phyloP scores from a whole-genome alignment of 2,329 filamentous ascomycete species.

The Alternaria sp. region DNA sequence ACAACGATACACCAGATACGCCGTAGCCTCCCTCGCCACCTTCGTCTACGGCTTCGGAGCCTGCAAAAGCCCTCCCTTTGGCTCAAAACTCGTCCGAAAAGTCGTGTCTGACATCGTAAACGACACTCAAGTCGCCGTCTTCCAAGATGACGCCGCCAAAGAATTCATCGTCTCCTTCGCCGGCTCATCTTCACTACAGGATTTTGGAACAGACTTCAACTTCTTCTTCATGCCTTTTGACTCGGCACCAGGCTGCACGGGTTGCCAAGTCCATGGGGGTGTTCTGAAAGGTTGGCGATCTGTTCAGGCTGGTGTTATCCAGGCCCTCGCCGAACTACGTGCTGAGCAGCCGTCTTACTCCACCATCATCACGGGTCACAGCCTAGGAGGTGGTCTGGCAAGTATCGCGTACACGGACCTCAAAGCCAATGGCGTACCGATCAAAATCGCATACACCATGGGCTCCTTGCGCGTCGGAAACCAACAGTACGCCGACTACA shows the following conservation, averaged over 20 bases:
- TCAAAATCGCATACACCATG: constrained; percentile 21
- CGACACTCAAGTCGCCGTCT: constrained; percentile 21
- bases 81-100: constrained; percentile 14
- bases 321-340: constrained; percentile 53
- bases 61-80: constrained; percentile 19
- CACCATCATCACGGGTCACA: constrained; percentile 68
- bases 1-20: constrained; percentile 23
- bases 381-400: constrained; percentile 69
- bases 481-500: constrained; percentile 58
- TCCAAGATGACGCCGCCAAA: constrained; percentile 13
- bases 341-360: constrained; percentile 57
- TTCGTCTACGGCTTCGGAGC: constrained; percentile 19
- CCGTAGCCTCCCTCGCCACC: constrained; percentile 19
- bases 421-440: constrained; percentile 5
- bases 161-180: constrained; percentile 24
- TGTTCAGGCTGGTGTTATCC: constrained; percentile 51
- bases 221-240: constrained; percentile 14
- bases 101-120: constrained; percentile 12
- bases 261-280: constrained; percentile 63
- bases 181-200: constrained; percentile 14
- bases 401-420: constrained; percentile 56
- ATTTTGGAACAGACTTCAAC: constrained; percentile 19
- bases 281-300: constrained; percentile 65
- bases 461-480: constrained; percentile 71
- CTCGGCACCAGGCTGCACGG: constrained; percentile 30